phyloP scores from a whole-genome alignment of 202 grass and related monocot species.

The Brachypodium distachyon region DNA sequence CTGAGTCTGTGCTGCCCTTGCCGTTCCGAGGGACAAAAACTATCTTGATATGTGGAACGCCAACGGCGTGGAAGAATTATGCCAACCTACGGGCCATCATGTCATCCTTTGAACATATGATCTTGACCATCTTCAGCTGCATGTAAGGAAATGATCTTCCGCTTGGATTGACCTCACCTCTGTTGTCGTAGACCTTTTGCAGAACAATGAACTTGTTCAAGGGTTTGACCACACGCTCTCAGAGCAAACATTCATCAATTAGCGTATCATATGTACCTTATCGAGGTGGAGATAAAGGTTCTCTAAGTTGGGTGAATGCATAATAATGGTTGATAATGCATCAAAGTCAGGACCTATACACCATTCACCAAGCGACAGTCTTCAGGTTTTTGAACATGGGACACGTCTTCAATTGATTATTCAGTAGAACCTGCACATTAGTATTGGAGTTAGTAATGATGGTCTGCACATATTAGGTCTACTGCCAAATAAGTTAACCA shows the following conservation, averaged over 20 bases:
- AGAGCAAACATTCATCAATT: background rate
- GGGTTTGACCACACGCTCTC: background rate
- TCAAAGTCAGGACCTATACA: conserved; percentile 9
- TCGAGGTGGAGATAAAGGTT: conserved; percentile 20
- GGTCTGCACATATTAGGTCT: background rate
- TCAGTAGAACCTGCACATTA: conserved; percentile 17
- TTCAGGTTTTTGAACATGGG: conserved; percentile 19
- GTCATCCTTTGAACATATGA: conserved; percentile 3
- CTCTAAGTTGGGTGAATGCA: conserved; percentile 18
- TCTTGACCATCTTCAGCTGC: conserved; percentile 23
- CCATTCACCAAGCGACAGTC: conserved; percentile 29
- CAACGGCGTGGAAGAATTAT: background rate
- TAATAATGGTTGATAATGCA: conserved; percentile 16
- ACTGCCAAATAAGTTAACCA: background rate
- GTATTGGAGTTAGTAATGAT: background rate
- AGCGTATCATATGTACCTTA: background rate
- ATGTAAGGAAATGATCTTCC: conserved; percentile 2
- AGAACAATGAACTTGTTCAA: background rate
- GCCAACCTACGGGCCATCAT: background rate
- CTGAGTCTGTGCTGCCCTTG: too few species aligned
- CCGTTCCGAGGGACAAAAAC: too few species aligned
- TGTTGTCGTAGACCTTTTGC: background rate
- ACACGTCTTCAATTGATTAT: background rate
- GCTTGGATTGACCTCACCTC: background rate
- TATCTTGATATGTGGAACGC: too few species aligned